A percentile compares a stretch with the other conserved stretches of the same genome.
These are phyloP conservation scores for Vinca major DNA, from an alignment of 305 asterid species.

Conservation along the genomic window DNA sequence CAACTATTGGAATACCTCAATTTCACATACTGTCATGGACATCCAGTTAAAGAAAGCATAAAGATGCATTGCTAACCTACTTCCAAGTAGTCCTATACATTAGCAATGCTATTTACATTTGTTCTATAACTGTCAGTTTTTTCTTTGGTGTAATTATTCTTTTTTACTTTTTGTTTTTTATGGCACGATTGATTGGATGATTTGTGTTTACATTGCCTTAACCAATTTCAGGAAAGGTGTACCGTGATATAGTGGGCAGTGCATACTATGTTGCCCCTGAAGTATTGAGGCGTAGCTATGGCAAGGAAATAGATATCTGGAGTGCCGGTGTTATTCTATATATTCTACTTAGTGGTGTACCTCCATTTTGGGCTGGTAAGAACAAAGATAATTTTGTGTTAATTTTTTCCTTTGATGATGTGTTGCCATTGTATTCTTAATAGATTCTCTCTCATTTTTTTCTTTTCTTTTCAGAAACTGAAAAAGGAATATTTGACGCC, in stretches of 20 bases:
- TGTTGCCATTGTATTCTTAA: background rate
- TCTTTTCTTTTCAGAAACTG: slow-evolving; percentile 58
- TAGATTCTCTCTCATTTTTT: background rate
- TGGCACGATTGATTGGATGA: background rate
- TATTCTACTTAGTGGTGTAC: slow-evolving; percentile 81
- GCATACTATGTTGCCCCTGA: slow-evolving; percentile 91
- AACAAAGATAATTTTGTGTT: background rate
- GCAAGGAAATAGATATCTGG: slow-evolving; percentile 84
- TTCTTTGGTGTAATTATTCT: too few relatives aligned
- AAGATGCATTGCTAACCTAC: background rate
- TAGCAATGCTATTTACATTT: too few relatives aligned
- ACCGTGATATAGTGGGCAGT: slow-evolving; percentile 79
- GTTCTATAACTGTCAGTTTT: background rate
- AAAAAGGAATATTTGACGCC: slow-evolving; percentile 73
- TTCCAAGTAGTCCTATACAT: background rate
- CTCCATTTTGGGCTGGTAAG: slow-evolving; percentile 95
- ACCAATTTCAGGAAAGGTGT: slow-evolving; percentile 54
- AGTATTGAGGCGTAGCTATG: slow-evolving; percentile 64
- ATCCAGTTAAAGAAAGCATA: background rate
- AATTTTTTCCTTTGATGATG: background rate
- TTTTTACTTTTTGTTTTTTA: background rate
- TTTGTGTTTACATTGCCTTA: slow-evolving; percentile 12
- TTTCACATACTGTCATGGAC: background rate
- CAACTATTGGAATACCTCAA: background rate
- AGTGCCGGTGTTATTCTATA: slow-evolving; percentile 88